Evolutionary conservation across 2,329 filamentous ascomycete species (phyloP).

Genomic region (Fusarium sororula): DNA sequence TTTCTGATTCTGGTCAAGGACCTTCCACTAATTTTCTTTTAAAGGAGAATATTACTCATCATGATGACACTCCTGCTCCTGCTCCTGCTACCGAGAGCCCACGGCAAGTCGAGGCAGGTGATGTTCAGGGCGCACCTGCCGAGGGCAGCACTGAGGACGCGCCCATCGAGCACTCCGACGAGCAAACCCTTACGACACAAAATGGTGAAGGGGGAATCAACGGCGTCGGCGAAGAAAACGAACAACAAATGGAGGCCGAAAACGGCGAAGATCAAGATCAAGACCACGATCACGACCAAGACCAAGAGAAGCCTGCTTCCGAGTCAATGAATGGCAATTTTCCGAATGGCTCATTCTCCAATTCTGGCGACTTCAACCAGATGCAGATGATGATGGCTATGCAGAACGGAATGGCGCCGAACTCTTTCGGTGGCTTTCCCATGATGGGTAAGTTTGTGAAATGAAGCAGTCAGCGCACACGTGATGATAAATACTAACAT

Average conservation of each 20-base stretch:
- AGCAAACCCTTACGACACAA: slow-evolving; percentile 30
- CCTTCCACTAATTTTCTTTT: neutral
- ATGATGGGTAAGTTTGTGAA: slow-evolving; percentile 83
- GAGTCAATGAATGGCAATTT: slow-evolving; percentile 59
- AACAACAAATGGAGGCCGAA: slow-evolving; percentile 42
- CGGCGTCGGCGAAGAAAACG: slow-evolving; percentile 35
- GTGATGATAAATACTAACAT: slow-evolving; percentile 43
- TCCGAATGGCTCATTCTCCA: slow-evolving; percentile 67
- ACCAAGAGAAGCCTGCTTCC: slow-evolving; percentile 47
- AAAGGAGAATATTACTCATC: slow-evolving; percentile 12
- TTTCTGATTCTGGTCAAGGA: neutral
- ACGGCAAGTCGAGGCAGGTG: slow-evolving; percentile 19
- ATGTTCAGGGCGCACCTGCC: slow-evolving; percentile 15
- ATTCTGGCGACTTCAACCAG: slow-evolving; percentile 74
- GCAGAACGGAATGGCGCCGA: slow-evolving; percentile 71
- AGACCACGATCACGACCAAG: neutral
- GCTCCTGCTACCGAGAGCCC: neutral
- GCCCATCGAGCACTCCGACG: slow-evolving; percentile 28
- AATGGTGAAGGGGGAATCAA: slow-evolving; percentile 35
- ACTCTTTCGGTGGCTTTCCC: slow-evolving; percentile 67
- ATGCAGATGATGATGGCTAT: slow-evolving; percentile 85
- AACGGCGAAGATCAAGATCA: slow-evolving; percentile 45
- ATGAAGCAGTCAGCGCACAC: neutral
- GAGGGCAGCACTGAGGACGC: slow-evolving; percentile 28
- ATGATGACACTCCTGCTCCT: neutral